Evolutionary conservation across 192 early-diverging fungal genomes (phyloP), one percentile per base, ranked within the genome.

Genomic region (Linnemannia zychae): DNA sequence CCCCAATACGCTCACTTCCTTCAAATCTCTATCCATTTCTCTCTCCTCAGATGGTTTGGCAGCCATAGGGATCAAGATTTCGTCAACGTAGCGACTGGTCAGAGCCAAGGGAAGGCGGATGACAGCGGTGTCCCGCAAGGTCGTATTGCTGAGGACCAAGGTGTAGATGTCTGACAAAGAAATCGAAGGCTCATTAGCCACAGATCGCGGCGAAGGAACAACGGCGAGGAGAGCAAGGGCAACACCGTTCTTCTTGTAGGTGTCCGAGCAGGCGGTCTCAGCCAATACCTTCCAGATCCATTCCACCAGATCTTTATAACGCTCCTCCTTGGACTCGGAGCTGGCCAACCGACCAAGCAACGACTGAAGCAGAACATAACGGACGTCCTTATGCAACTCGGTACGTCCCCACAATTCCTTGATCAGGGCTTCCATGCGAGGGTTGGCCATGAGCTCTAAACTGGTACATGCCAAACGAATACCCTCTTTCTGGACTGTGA

Each of bases 401-500:
- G 31, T 6, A 37, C 83, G 83, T 4, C 34, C 36, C 63, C 78
- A 60, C 18, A 85, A 33, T 34, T 72, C 83, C 65, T 85, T 69
- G 63, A 79, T 67, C 74, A 85, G 16, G 0, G 49, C 15, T 4
- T 24, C 65, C 31, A 85, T 73, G 33, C 36, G 76, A 20, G 77
- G 36, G 33, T 79, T 65, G 18, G 16, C 22, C 31, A 85, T 46
- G 34, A 85, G 63, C 16, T 18, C 37, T 74, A 85, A 72, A 40
- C 44, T 85, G 46, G 66, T 36, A 47, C 76, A 78, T 2, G 74
- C 83, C 11, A 85, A 46, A 15, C 83, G 77, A 13, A 85, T 44
- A 37, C 83, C 83, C 52, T 85, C 83, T 44, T 85, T 85, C 40
- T 85, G 83, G 3, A 85, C 77, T 6, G 83, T 85, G n/a, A 85